A percentile compares a stretch with the other conserved stretches of the same genome.
Evolutionary conservation across 441 rosid genomes (phyloP).

Genomic region (Rhodomyrtus psidioides): DNA sequence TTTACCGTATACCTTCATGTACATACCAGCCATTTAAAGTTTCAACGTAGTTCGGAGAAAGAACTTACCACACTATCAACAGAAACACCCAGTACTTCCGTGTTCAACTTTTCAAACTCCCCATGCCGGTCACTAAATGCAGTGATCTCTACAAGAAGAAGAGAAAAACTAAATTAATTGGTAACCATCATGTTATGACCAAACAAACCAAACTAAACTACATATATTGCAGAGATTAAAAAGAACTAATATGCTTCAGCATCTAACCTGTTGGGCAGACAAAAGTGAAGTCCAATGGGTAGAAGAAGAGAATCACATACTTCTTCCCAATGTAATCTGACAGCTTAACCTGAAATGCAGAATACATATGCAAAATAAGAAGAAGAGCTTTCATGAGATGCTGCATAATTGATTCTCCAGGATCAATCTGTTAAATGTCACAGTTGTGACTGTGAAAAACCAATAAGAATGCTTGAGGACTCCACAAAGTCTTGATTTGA

Average conservation of each 20-base stretch:
- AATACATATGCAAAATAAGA: neutral
- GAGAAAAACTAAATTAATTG: neutral
- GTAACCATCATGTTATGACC: neutral
- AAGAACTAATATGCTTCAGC: neutral
- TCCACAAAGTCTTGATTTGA: neutral
- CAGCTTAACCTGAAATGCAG: slow-evolving; percentile 65
- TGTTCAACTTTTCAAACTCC: slow-evolving; percentile 82
- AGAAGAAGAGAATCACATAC: slow-evolving; percentile 94
- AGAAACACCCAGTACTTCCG: slow-evolving; percentile 83
- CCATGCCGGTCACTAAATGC: slow-evolving; percentile 89
- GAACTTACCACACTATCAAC: slow-evolving; percentile 83
- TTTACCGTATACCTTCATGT: neutral
- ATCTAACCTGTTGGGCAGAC: slow-evolving; percentile 89
- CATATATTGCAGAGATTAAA: neutral
- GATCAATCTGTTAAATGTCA: neutral
- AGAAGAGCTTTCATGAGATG: neutral
- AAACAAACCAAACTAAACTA: neutral
- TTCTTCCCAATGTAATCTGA: slow-evolving; percentile 94
- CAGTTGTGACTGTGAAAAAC: neutral
- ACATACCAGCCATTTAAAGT: neutral
- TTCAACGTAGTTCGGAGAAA: neutral
- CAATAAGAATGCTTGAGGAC: neutral
- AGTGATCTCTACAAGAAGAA: slow-evolving; percentile 68
- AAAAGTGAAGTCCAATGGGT: slow-evolving; percentile 95
- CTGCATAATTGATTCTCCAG: neutral